Base-by-base conservation (phyloP, 345 rosid genomes). In the Gynandropsis gynandra region DNA sequence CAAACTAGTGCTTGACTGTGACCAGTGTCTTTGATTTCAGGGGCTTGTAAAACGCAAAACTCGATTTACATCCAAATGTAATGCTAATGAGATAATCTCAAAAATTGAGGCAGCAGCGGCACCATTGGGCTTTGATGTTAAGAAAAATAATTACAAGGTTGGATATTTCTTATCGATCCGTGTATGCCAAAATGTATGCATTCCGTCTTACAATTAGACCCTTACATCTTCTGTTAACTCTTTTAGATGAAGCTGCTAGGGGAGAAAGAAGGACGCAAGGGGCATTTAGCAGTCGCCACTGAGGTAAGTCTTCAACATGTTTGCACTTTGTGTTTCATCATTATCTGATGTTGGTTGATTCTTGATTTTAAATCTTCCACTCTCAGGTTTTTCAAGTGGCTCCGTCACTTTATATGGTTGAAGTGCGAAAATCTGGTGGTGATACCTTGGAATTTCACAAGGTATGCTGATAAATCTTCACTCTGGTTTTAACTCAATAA, bases 381-480 rank as follows among this genome's bases (percentile, higher is more conserved):
- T 49, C 51, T 52, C 80, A 92, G 95, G 81, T 92, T 47, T 81
- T 79, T 69, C 84, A 92, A 74, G 98, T 92, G 61, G 98, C 97
- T 61, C 98, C 98, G 65, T 87, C 95, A 5, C 95, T 92, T 49
- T 81, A 74, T 53, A 83, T 87, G 98, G 97, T 87, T 38, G 97
- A 92, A 72, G 72, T 92, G 70, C 85, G 90, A 24, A 92, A 92
- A 66, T 77, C 97, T 47, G 88, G 82, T 21, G 98, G 98, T 56
- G 98, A 92, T 67, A 92, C 98, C 41, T 78, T 92, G 65, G 98
- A 92, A 68, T 92, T 85, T 70, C 95, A 92, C 76, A 80, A 85
- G 90, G 98, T 92, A 74, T 54, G 44, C 20, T 36, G 7, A 13
- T 11, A 24, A 16, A 15, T 13, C 39, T 38, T 43, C 14, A n/a